Base-by-base conservation (phyloP, 2,329 filamentous ascomycete genomes). In the Endocalyx cinctus region DNA sequence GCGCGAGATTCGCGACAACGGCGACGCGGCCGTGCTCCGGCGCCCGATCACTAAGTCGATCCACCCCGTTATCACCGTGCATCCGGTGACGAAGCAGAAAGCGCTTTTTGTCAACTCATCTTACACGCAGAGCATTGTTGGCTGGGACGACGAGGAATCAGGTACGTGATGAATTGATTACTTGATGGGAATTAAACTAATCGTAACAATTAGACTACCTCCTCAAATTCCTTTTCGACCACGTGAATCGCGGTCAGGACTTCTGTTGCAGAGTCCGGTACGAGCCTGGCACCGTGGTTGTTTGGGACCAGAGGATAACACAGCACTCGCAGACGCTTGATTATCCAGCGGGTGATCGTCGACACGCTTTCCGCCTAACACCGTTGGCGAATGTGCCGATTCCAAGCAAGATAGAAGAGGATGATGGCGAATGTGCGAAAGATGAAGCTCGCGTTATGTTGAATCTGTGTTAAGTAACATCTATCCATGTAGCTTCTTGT, bases 51-150 rank as follows among this genome's bases (percentile, higher is more conserved):
- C 58, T 18, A 46, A 50, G 29, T 46, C 51, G 4, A 43, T 49
- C 10, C 31, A 34, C 17, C 31, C 31, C 1, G 39, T 58, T 11
- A 51, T 60, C 13, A 43, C 54, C 5, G 51, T 51, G 4, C 56
- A 60, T 44, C 57, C 56, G 1, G 51, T 47, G 18, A 61, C 58
- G 1, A 55, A 55, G 1, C 35, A 51, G 25, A 58, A 59, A 31
- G 49, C 55, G 2, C 43, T 61, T 3, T 60, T 52, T 26, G 53
- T 61, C 22, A 60, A 60, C 31, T 38, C 43, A 2, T 54, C 47
- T 17, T 58, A 55, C 35, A 57, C 52, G 13, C 49, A 48, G 14
- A 45, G 42, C 16, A 54, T 54, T 17, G 41, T 52, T 10, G 50
- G 50, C 8, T 46, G 48, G 42, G 51, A 50, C 5, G 43, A 50